These are phyloP conservation scores for Hydnomerulius pinastri DNA, from an alignment of 768 basidiomycete species.

Conservation along the genomic window DNA sequence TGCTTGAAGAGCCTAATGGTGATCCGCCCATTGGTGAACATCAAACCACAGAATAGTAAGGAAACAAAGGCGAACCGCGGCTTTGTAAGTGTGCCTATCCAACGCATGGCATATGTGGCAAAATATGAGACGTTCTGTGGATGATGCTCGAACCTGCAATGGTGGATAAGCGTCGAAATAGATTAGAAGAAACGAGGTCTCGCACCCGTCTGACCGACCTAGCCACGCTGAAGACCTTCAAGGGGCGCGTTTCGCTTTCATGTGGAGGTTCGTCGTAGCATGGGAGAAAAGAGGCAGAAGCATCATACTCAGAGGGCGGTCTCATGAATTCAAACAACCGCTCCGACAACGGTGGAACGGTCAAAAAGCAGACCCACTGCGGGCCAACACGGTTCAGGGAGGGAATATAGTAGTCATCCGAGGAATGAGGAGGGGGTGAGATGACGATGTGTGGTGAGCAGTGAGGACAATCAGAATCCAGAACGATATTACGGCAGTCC, in stretches of 20 bases:
- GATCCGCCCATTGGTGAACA: constrained; percentile 1
- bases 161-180: constrained; percentile 11
- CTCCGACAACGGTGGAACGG: constrained; percentile 32
- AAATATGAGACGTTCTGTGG: constrained; percentile 33
- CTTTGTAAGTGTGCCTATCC: constrained; percentile 41
- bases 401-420: constrained; percentile 36
- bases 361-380: constrained; percentile 38
- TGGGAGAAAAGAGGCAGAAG: neutral
- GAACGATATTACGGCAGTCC: constrained; percentile 38
- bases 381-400: constrained; percentile 39
- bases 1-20: constrained; percentile 42
- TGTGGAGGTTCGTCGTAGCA: neutral
- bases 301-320: neutral
- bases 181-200: constrained; percentile 13
- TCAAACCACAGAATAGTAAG: constrained; percentile 1
- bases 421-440: constrained; percentile 43
- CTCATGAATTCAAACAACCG: neutral
- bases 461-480: constrained; percentile 44
- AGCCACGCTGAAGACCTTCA: neutral
- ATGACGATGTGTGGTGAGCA: constrained; percentile 54
- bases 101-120: constrained; percentile 34
- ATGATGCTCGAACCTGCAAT: constrained; percentile 23
- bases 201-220: neutral
- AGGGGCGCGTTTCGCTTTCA: neutral
- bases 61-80: constrained; percentile 36